Evolutionary conservation across 768 basidiomycete species (phyloP).

Genomic region (Austroboletus eburneus): DNA sequence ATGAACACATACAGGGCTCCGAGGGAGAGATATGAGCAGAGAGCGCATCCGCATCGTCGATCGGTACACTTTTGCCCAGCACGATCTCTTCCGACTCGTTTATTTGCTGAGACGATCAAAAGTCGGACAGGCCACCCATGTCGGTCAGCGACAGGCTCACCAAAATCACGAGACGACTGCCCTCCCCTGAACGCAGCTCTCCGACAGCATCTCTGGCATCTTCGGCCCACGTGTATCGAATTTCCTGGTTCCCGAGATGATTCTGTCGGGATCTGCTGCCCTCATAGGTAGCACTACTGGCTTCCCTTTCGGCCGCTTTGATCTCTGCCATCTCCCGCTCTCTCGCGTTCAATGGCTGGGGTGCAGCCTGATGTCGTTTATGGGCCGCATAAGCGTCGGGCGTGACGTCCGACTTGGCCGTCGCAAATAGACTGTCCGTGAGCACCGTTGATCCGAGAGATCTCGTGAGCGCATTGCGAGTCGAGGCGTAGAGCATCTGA

Average conservation of each 20-base stretch:
- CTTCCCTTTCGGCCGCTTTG: conserved; percentile 67
- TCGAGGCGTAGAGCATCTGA: conserved; percentile 88
- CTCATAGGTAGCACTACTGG: conserved; percentile 48
- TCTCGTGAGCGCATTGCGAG: conserved; percentile 63
- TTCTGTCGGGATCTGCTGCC: conserved; percentile 53
- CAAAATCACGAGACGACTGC: conserved; percentile 55
- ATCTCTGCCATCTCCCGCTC: conserved; percentile 82
- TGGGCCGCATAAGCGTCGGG: conserved; percentile 72
- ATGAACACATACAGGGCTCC: conserved; percentile 46
- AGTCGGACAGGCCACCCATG: too few species aligned
- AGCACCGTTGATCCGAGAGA: conserved; percentile 72
- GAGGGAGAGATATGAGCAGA: conserved; percentile 47
- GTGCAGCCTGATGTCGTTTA: conserved; percentile 63
- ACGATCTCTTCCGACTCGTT: conserved; percentile 62
- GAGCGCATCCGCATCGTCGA: conserved; percentile 42
- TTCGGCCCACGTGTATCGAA: conserved; percentile 65
- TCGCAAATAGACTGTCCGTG: conserved; percentile 74
- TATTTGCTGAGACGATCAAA: conserved; percentile 51
- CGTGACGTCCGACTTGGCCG: conserved; percentile 62
- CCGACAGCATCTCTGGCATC: conserved; percentile 63
- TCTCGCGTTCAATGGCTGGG: conserved; percentile 75
- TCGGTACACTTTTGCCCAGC: conserved; percentile 37
- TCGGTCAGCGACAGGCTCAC: conserved; percentile 38
- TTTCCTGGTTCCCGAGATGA: conserved; percentile 49
- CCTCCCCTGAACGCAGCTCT: conserved; percentile 47